phyloP scores from a whole-genome alignment of 257 asterid species.

The Leonotis leonurus region DNA sequence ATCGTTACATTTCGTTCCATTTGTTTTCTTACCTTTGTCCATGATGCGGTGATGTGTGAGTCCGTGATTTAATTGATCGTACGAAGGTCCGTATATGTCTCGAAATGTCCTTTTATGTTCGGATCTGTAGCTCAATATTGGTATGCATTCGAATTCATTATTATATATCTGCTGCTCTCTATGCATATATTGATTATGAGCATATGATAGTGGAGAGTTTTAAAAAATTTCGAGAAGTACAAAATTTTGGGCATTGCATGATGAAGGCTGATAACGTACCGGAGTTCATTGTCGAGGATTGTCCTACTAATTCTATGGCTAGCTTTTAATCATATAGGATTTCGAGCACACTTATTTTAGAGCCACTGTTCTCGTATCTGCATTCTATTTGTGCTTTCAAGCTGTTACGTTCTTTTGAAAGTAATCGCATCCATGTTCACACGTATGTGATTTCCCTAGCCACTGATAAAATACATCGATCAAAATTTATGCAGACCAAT shows the following conservation, averaged over 20 bases:
- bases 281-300: neutral
- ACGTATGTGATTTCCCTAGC: neutral
- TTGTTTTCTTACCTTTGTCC: neutral
- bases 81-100: neutral
- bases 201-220: neutral
- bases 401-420: neutral
- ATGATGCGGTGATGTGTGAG: neutral
- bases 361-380: neutral
- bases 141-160: neutral
- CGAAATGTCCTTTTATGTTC: neutral
- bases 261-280: neutral
- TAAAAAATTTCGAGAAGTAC: too few relatives aligned
- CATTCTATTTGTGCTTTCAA: constrained; percentile 3
- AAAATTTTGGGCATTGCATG: too few relatives aligned
- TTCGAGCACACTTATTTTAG: neutral
- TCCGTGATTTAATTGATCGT: constrained; percentile 6
- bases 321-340: neutral
- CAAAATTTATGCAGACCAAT: too few relatives aligned
- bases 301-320: neutral
- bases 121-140: constrained; percentile 23
- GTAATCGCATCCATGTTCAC: neutral
- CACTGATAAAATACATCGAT: too few relatives aligned
- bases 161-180: neutral
- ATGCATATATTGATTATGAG: neutral
- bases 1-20: neutral